Evolutionary conservation across 352 stramenopile species (phyloP).

Genomic region (Globisporangium parvum): DNA sequence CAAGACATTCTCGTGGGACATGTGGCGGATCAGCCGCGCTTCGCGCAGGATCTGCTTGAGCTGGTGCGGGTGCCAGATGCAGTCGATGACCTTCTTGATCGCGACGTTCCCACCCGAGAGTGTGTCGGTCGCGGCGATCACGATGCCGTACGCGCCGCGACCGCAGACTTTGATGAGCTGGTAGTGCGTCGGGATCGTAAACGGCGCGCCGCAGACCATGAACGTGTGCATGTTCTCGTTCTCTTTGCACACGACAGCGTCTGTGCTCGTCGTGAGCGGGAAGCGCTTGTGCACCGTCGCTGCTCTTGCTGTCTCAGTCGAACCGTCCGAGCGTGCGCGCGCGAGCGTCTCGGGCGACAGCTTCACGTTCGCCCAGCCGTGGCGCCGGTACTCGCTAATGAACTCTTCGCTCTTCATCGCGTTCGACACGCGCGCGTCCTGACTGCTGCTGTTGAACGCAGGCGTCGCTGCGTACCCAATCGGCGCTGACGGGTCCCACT

Average conservation of each 20-base stretch:
- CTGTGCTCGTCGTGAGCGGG: conserved; percentile 20
- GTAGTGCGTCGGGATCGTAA: conserved; percentile 83
- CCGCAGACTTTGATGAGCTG: conserved; percentile 87
- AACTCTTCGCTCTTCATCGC: conserved; percentile 37
- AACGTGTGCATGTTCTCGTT: conserved; percentile 87
- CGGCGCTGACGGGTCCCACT: conserved; percentile 41
- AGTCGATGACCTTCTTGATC: conserved; percentile 91
- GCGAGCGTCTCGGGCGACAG: conserved; percentile 51
- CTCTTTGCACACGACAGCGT: conserved; percentile 77
- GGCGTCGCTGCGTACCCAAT: conserved; percentile 31
- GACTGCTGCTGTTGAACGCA: conserved; percentile 5
- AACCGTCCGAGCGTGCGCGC: conserved; percentile 52
- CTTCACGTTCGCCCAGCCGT: conserved; percentile 80
- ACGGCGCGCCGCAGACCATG: conserved; percentile 85
- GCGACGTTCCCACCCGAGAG: conserved; percentile 78
- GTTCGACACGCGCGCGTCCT: conserved; percentile 1
- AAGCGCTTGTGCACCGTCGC: conserved; percentile 35
- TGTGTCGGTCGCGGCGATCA: conserved; percentile 83
- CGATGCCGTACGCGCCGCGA: conserved; percentile 84
- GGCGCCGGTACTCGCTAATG: conserved; percentile 38
- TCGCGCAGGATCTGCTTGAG: conserved; percentile 89
- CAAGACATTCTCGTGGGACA: conserved; percentile 82
- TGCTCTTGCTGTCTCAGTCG: conserved; percentile 16
- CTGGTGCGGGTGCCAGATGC: conserved; percentile 86
- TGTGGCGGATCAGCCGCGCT: conserved; percentile 77